Conservation (phyloP, 78 protist species). For the Dictyostelium intermedium region DNA sequence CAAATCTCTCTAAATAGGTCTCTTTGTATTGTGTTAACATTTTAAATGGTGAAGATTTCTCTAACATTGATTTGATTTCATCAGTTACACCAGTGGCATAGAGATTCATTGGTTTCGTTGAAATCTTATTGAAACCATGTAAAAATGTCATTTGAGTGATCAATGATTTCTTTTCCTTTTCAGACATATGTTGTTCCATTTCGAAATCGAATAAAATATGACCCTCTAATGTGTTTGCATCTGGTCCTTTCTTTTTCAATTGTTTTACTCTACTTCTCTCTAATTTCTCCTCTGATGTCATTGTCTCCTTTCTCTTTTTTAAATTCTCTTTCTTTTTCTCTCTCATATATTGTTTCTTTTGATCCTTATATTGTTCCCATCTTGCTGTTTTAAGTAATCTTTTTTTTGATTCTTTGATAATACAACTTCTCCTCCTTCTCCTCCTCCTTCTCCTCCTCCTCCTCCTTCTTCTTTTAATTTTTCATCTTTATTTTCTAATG, state of each 20-base stretch:
- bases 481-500: not conserved
- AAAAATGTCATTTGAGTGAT: slow-evolving; percentile 48
- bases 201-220: slow-evolving; percentile 36
- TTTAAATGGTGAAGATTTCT: slow-evolving; percentile 16
- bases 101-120: slow-evolving; percentile 27
- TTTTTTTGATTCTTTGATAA: slow-evolving; percentile 54
- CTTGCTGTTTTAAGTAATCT: slow-evolving; percentile 28
- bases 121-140: slow-evolving; percentile 23
- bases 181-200: not conserved
- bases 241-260: slow-evolving; percentile 24
- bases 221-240: slow-evolving; percentile 9
- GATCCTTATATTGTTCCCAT: slow-evolving; percentile 51
- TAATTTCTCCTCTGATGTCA: slow-evolving; percentile 31
- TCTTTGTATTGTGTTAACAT: not conserved
- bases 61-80: not conserved
- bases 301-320: slow-evolving; percentile 21
- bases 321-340: slow-evolving; percentile 38
- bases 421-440: not conserved
- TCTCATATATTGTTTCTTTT: slow-evolving; percentile 20
- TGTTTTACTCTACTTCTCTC: not conserved
- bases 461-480: not conserved
- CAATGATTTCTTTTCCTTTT: slow-evolving; percentile 13
- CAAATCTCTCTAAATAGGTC: slow-evolving; percentile 26
- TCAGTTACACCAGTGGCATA: not conserved
- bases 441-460: no score